phyloP scores from a whole-genome alignment of 2,329 filamentous ascomycete genomes.

The Huntiella moniliformis region DNA sequence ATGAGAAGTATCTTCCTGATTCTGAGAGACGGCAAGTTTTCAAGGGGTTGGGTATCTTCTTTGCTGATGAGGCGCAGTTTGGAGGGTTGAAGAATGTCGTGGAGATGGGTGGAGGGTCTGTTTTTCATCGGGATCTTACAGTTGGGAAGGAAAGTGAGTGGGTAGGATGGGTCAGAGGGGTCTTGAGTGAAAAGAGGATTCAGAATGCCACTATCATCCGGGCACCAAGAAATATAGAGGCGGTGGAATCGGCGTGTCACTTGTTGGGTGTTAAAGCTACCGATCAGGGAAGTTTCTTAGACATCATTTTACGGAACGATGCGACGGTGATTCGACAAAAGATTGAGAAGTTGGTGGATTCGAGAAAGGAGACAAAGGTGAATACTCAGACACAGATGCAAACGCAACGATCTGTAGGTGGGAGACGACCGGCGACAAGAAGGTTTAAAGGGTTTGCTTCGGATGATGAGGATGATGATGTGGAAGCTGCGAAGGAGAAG shows the following conservation, averaged over 20 bases:
- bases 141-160: too few relatives aligned
- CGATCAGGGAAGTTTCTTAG: too few relatives aligned
- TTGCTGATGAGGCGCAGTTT: conserved; percentile 55
- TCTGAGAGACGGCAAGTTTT: conserved; percentile 51
- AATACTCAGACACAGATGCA: neutral
- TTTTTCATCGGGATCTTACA: neutral
- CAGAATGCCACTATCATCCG: too few relatives aligned
- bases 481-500: conserved; percentile 12
- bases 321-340: too few relatives aligned
- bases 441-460: conserved; percentile 58
- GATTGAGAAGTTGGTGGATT: neutral
- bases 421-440: conserved; percentile 26
- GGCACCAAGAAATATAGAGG: too few relatives aligned
- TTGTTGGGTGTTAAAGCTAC: too few relatives aligned
- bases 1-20: conserved; percentile 56
- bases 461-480: conserved; percentile 23
- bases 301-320: too few relatives aligned
- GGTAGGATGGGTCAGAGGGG: too few relatives aligned
- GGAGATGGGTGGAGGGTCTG: neutral
- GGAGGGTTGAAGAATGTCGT: neutral
- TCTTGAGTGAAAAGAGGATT: too few relatives aligned
- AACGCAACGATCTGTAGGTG: conserved; percentile 14
- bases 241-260: too few relatives aligned
- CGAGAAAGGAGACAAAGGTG: neutral
- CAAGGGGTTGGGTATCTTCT: conserved; percentile 73